These are phyloP conservation scores for Metschnikowia aberdeeniae DNA, from an alignment of 805 yeast genomes.

Conservation along the genomic window DNA sequence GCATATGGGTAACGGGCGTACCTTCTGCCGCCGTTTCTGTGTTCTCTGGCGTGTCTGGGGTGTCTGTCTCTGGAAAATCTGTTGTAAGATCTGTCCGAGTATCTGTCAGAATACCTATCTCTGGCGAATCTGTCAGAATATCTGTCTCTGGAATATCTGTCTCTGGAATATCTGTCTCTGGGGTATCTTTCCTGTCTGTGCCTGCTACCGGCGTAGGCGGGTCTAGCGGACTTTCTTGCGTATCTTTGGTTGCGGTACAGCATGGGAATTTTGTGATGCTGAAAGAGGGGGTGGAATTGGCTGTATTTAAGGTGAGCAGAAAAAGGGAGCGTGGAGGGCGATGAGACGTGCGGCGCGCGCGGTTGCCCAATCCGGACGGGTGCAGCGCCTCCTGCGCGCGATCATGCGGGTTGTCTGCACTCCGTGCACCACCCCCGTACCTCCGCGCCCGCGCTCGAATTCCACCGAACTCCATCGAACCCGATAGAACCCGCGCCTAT, in stretches of 20 bases:
- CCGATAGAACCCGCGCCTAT: not conserved
- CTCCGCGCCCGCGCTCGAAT: not conserved
- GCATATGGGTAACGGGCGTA: slow-evolving; percentile 33
- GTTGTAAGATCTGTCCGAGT: not conserved
- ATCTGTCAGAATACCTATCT: too few species aligned
- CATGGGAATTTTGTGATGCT: slow-evolving; percentile 5
- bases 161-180: not conserved
- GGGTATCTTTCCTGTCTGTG: slow-evolving; percentile 3
- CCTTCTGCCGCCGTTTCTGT: slow-evolving; percentile 12
- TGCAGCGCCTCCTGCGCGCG: not conserved
- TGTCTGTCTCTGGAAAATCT: slow-evolving; percentile 3
- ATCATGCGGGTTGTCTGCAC: not conserved
- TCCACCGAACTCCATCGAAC: slow-evolving; percentile 1
- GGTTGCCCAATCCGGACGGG: slow-evolving; percentile 1
- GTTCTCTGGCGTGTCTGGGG: slow-evolving; percentile 2
- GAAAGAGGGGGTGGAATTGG: not conserved
- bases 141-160: not conserved
- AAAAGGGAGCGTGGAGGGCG: slow-evolving; percentile 7
- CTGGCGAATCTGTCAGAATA: not conserved
- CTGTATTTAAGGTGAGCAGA: slow-evolving; percentile 9
- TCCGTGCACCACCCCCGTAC: not conserved
- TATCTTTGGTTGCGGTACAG: slow-evolving; percentile 20
- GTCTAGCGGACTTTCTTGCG: slow-evolving; percentile 22
- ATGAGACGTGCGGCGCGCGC: slow-evolving; percentile 19
- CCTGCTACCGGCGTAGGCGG: not conserved